phyloP scores from a whole-genome alignment of 768 basidiomycete species.

The Roridomyces roridus region DNA sequence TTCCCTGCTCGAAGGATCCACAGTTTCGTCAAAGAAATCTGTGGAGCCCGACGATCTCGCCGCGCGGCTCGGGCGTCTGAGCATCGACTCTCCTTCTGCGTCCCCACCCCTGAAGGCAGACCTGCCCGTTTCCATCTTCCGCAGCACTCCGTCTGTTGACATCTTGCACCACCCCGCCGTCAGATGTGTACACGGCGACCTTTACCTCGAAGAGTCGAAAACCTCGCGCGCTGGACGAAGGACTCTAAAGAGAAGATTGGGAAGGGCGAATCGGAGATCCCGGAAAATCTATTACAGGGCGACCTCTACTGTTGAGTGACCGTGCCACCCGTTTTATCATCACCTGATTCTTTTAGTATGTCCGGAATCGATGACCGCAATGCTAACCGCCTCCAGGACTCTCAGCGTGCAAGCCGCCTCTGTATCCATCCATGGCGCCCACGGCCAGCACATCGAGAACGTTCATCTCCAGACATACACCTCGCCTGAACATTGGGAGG shows the following conservation, averaged over 20 bases:
- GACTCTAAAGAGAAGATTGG: conserved; percentile 68
- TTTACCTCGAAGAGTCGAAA: conserved; percentile 68
- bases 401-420: conserved; percentile 91
- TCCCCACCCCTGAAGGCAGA: background rate
- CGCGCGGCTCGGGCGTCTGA: conserved; percentile 51
- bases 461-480: conserved; percentile 80
- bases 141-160: conserved; percentile 60
- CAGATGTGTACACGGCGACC: conserved; percentile 76
- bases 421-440: conserved; percentile 74
- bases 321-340: background rate
- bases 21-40: conserved; percentile 5
- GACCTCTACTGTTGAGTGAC: conserved; percentile 76
- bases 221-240: conserved; percentile 62
- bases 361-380: conserved; percentile 73
- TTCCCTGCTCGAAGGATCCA: conserved; percentile 71
- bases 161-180: conserved; percentile 67
- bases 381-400: conserved; percentile 75
- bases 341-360: conserved; percentile 60
- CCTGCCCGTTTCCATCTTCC: conserved; percentile 50
- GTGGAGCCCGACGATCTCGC: conserved; percentile 47
- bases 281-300: conserved; percentile 69
- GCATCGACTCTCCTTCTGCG: conserved; percentile 32
- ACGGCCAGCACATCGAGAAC: conserved; percentile 90
- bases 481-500: conserved; percentile 72
- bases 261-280: conserved; percentile 78